Conservation (phyloP, 192 early-diverging fungal genomes). For the Gryganskiella cystojenkinii region DNA sequence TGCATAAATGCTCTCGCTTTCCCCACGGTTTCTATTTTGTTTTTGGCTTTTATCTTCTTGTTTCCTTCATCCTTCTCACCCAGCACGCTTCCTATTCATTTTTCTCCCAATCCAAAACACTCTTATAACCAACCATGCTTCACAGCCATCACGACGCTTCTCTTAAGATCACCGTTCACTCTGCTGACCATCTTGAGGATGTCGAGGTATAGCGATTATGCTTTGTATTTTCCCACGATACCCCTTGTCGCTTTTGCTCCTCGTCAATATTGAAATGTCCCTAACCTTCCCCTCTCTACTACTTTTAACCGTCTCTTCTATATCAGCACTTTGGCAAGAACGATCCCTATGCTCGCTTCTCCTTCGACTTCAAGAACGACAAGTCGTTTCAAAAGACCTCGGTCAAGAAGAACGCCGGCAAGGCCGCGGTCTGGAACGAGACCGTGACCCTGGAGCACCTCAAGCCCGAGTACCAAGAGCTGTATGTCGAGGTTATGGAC, state of each 20-base stretch:
- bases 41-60: too few relatives aligned
- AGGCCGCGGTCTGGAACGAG: constrained; percentile 52
- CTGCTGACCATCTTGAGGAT: constrained; percentile 7
- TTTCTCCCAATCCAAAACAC: too few relatives aligned
- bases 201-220: constrained; percentile 25
- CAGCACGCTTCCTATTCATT: too few relatives aligned
- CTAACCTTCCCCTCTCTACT: background rate
- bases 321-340: constrained; percentile 43
- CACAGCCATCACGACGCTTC: background rate
- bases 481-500: constrained; percentile 57
- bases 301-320: background rate
- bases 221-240: too few relatives aligned
- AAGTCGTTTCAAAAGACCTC: constrained; percentile 49
- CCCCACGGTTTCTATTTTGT: too few relatives aligned
- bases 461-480: constrained; percentile 12
- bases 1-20: too few relatives aligned
- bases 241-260: too few relatives aligned
- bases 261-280: too few relatives aligned
- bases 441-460: constrained; percentile 33
- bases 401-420: constrained; percentile 42
- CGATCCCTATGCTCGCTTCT: constrained; percentile 52
- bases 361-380: constrained; percentile 31
- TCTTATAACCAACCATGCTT: constrained; percentile 32
- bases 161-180: constrained; percentile 15
- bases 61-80: too few relatives aligned